phyloP scores from a whole-genome alignment of 2,329 filamentous ascomycete species.

The Ophiostoma sp. region DNA sequence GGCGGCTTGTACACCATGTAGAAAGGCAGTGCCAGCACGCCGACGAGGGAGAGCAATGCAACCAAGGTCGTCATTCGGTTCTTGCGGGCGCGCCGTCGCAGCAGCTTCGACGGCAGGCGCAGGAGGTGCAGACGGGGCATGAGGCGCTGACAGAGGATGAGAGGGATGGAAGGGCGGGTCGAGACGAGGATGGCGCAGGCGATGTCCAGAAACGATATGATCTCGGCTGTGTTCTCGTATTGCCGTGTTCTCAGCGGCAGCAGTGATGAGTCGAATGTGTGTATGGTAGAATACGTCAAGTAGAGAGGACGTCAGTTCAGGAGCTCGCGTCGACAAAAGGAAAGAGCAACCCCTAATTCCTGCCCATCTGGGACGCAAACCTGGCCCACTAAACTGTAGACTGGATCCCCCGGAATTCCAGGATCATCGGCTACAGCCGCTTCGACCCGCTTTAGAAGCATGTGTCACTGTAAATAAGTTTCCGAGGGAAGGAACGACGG shows the following conservation, averaged over 20 bases:
- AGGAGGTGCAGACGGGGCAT: conserved; percentile 37
- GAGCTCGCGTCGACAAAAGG: background rate
- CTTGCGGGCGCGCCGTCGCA: conserved; percentile 53
- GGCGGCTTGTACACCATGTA: conserved; percentile 82
- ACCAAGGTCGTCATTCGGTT: conserved; percentile 53
- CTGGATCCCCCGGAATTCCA: conserved; percentile 1
- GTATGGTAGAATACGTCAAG: background rate
- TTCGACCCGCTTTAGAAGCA: conserved; percentile 3
- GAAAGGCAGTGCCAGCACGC: conserved; percentile 40
- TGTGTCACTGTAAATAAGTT: background rate
- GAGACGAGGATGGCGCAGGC: background rate
- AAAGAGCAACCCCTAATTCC: conserved; percentile 10
- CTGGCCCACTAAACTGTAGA: background rate
- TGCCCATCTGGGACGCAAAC: conserved; percentile 5
- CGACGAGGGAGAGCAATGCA: conserved; percentile 37
- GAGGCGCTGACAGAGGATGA: background rate
- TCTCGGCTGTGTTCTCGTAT: background rate
- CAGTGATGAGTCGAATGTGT: too few species aligned
- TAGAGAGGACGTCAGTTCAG: background rate
- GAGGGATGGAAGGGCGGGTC: background rate
- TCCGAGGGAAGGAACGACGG: background rate
- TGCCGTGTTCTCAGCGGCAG: background rate
- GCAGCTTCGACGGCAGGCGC: conserved; percentile 51
- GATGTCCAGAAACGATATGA: background rate
- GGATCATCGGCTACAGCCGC: conserved; percentile 12